phyloP scores from a whole-genome alignment of 2,329 filamentous ascomycete species.

The Pseudogymnoascus sp. region DNA sequence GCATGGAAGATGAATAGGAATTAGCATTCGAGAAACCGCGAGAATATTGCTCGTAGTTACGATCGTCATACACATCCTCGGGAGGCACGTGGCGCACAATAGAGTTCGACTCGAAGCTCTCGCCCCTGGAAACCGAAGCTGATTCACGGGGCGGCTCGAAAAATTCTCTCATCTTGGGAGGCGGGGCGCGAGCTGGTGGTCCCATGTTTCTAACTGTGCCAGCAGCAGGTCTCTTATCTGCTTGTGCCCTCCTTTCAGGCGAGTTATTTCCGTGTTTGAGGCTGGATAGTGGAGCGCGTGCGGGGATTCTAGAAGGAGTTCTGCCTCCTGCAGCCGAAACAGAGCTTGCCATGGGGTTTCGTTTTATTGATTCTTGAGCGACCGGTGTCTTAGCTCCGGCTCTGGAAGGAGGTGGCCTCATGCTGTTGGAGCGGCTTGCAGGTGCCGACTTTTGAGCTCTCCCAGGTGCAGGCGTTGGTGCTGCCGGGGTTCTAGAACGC shows the following conservation, averaged over 20 bases:
- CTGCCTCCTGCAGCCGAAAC: constrained; percentile 27
- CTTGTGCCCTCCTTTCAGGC: constrained; percentile 54
- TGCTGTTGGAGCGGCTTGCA: constrained; percentile 25
- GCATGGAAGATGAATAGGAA: constrained; percentile 33
- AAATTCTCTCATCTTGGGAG: constrained; percentile 88
- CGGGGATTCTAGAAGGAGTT: constrained; percentile 63
- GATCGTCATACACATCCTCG: constrained; percentile 82
- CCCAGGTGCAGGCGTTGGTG: constrained; percentile 42
- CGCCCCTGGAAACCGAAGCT: constrained; percentile 41
- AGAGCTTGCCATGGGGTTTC: constrained; percentile 21
- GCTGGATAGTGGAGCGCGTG: constrained; percentile 60
- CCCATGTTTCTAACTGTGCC: constrained; percentile 38
- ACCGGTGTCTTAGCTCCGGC: constrained; percentile 46
- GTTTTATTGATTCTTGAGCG: constrained; percentile 29
- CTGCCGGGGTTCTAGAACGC: constrained; percentile 69
- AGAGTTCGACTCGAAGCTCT: constrained; percentile 43
- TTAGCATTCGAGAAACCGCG: constrained; percentile 17
- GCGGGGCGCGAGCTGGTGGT: constrained; percentile 57
- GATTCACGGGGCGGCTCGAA: constrained; percentile 45
- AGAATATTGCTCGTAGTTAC: constrained; percentile 30
- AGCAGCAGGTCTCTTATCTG: constrained; percentile 18
- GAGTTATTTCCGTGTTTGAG: constrained; percentile 70
- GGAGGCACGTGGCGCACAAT: constrained; percentile 56
- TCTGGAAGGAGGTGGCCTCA: constrained; percentile 21
- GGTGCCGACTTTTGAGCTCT: constrained; percentile 23